Base-by-base conservation (phyloP, 2,329 filamentous ascomycete species). In the Epichloe baconii region DNA sequence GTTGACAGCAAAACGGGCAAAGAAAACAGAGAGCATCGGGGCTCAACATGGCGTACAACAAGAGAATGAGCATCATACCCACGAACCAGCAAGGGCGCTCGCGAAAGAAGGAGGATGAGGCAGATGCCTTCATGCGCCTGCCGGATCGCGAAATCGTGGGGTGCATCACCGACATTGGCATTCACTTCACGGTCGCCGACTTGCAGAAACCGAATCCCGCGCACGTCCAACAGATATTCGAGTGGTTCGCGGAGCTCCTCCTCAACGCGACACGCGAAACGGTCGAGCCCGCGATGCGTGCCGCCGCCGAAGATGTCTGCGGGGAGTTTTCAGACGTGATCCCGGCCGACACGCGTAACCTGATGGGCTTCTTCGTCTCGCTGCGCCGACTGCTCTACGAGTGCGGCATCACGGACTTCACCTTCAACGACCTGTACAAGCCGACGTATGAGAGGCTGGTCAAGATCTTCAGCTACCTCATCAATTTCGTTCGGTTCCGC, bases 401-500 rank as follows among this genome's bases (percentile, higher is more conserved):
- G 74, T 97, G 93, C 65, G 89, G 89, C 45, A 87, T 98, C 59
- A 84, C 83, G 55, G 93, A 98, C 68, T 95, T 98, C 62, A 88
- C 86, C 37, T 95, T 97, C 69, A 83, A 83, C 54, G 93, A 98
- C 66, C 74, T 98, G 5, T 91, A 94, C 65, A 86, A 85, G 65
- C 93, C 93, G 15, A 95, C 88, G 1, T 87, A 94, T 64, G 85
- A 88, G 52, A 86, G 93, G 44, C 78, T 97, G 14, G 85, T 91
- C 62, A 95, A 93, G 71, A 94, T 97, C 62, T 93, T 98, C 66
- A 95, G 88, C 57, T 96, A 96, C 68, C 80, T 97, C 56, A 98
- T 98, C 74, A 98, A 98, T 70, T 98, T 98, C 68, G 90, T 97
- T 58, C 83, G 93, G 49, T 98, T 97, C 71, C 86, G 93, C 60